phyloP scores from a whole-genome alignment of 768 basidiomycete genomes.

The Lactarius evosmus region DNA sequence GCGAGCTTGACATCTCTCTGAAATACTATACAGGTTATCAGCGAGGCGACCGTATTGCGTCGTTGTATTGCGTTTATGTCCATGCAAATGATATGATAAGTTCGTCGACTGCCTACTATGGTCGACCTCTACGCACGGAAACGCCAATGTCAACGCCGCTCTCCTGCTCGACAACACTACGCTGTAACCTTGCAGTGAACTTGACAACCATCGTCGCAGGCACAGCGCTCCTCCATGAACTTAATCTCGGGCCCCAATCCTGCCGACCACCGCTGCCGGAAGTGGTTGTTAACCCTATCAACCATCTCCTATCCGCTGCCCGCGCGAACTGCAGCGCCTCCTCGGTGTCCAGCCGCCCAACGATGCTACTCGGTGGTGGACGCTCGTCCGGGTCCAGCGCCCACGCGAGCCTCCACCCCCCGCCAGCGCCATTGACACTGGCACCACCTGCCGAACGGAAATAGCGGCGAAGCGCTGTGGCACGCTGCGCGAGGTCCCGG shows the following conservation, averaged over 20 bases:
- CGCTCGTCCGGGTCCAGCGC: conserved; percentile 72
- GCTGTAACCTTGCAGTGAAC: neutral
- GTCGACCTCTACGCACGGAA: neutral
- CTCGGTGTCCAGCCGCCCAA: conserved; percentile 76
- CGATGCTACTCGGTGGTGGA: conserved; percentile 89
- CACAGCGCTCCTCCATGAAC: neutral
- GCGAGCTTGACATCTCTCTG: too few species aligned
- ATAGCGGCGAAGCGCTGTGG: conserved; percentile 44
- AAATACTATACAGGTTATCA: too few species aligned
- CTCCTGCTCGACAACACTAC: neutral
- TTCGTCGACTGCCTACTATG: too few species aligned
- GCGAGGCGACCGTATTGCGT: too few species aligned
- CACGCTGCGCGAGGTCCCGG: conserved; percentile 55
- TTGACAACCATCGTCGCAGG: neutral
- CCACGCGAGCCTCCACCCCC: conserved; percentile 81
- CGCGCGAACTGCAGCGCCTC: conserved; percentile 69
- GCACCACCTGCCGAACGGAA: conserved; percentile 27
- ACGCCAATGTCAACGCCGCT: too few species aligned
- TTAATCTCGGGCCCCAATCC: neutral
- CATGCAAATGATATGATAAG: too few species aligned
- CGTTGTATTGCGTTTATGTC: too few species aligned
- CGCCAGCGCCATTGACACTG: conserved; percentile 29
- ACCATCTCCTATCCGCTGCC: conserved; percentile 56
- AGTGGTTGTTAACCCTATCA: neutral
- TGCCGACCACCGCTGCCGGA: neutral